A percentile compares a stretch with the other conserved stretches of the same genome.
phyloP scores from a whole-genome alignment of 352 stramenopile species.

The Phytophthora pistaciae region DNA sequence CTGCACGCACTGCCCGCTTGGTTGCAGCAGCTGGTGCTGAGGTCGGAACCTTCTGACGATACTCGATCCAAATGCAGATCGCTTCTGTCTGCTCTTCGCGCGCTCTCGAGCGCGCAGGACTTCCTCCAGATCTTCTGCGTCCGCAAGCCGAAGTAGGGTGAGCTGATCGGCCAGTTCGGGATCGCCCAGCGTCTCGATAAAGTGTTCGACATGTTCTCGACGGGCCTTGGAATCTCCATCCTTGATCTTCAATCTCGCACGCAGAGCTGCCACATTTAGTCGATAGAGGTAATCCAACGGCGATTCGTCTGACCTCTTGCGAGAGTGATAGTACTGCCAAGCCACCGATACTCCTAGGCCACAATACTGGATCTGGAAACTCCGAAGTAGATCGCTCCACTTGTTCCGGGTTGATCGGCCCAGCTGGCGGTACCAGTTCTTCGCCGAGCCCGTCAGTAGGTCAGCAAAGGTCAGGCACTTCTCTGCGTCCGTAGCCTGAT shows the following conservation, averaged over 20 bases:
- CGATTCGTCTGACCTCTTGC: not conserved
- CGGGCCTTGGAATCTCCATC: not conserved
- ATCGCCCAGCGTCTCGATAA: constrained; percentile 3
- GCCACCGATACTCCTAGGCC: not conserved
- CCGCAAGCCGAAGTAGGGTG: not conserved
- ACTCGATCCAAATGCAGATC: not conserved
- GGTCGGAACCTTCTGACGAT: not conserved
- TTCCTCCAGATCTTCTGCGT: not conserved
- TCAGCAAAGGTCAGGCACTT: constrained; percentile 8
- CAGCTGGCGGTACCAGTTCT: constrained; percentile 10
- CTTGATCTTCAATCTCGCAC: not conserved
- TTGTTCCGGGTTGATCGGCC: not conserved
- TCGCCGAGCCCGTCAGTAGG: not conserved
- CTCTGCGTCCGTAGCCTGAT: constrained; percentile 3
- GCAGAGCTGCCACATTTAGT: not conserved
- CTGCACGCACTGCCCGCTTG: not conserved
- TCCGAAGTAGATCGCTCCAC: not conserved
- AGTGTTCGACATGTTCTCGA: not conserved
- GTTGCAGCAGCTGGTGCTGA: not conserved
- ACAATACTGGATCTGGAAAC: not conserved
- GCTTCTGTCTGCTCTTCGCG: not conserved
- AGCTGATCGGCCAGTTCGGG: not conserved
- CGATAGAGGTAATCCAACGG: not conserved
- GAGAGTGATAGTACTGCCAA: not conserved
- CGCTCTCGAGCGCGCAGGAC: not conserved